phyloP scores from a whole-genome alignment of 257 asterid species.

The Datura wrightii region DNA sequence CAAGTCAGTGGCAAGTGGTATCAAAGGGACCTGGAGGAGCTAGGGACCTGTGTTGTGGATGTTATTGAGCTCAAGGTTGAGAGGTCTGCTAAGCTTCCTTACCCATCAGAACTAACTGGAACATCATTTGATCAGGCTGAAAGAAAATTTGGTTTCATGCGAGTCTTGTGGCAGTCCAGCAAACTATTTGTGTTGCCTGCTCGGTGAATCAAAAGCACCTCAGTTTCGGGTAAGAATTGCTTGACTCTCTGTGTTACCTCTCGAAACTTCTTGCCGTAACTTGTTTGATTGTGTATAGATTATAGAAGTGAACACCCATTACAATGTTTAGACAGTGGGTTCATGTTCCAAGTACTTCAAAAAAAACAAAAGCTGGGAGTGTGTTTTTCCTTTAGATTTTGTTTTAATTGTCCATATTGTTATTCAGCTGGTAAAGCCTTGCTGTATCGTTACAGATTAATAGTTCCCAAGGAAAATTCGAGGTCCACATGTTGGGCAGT shows the following conservation, averaged over 20 bases:
- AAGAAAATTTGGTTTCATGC: constrained; percentile 58
- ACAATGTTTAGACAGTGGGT: not conserved
- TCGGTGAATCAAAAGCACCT: constrained; percentile 41
- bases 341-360: not conserved
- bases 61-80: constrained; percentile 58
- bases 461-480: not conserved
- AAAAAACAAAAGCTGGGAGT: not conserved
- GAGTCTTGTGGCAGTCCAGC: constrained; percentile 74
- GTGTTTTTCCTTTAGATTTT: not conserved
- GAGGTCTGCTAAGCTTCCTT: constrained; percentile 55
- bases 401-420: not conserved
- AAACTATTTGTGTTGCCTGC: constrained; percentile 57
- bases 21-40: constrained; percentile 63
- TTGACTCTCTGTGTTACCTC: constrained; percentile 1
- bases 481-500: not conserved
- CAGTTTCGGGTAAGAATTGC: not conserved
- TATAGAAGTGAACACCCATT: not conserved
- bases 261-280: not conserved
- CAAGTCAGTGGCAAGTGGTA: constrained; percentile 76
- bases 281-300: not conserved
- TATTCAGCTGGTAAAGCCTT: not conserved
- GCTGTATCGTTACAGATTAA: not conserved
- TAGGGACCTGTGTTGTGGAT: constrained; percentile 74
- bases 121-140: constrained; percentile 69
- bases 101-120: constrained; percentile 68